phyloP scores from a whole-genome alignment of 441 rosid genomes.

The Iberis amara region DNA sequence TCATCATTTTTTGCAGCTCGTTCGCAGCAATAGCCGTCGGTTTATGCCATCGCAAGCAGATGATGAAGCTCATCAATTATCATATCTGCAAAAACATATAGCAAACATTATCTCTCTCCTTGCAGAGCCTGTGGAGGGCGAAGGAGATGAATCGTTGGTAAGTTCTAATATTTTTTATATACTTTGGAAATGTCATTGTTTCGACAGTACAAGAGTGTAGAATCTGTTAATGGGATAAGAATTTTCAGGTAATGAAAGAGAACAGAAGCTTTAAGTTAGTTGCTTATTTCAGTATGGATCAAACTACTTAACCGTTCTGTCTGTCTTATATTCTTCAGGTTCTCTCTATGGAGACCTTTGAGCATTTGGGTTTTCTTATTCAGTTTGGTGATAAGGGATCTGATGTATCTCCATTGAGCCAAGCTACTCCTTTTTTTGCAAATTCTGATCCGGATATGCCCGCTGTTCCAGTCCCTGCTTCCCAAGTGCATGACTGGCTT shows the following conservation, averaged over 20 bases:
- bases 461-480: slow-evolving; percentile 75
- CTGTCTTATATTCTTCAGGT: slow-evolving; percentile 46
- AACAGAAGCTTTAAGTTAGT: slow-evolving; percentile 1
- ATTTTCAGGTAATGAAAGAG: not conserved
- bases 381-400: slow-evolving; percentile 84
- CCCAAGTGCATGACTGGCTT: slow-evolving; percentile 88
- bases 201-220: not conserved
- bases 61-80: not conserved
- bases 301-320: slow-evolving; percentile 25
- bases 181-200: not conserved
- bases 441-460: slow-evolving; percentile 98
- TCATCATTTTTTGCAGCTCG: slow-evolving; percentile 6
- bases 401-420: slow-evolving; percentile 67
- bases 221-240: not conserved
- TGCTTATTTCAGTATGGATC: slow-evolving; percentile 7
- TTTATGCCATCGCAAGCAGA: not conserved
- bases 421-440: slow-evolving; percentile 86
- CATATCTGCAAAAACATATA: not conserved
- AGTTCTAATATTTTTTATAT: slow-evolving; percentile 21
- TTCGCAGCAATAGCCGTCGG: not conserved
- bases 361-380: slow-evolving; percentile 89
- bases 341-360: slow-evolving; percentile 76
- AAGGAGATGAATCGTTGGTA: slow-evolving; percentile 38
- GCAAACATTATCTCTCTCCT: not conserved
- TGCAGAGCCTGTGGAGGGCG: not conserved